Conservation (phyloP, 805 yeast genomes). For the Saturnispora besseyi region DNA sequence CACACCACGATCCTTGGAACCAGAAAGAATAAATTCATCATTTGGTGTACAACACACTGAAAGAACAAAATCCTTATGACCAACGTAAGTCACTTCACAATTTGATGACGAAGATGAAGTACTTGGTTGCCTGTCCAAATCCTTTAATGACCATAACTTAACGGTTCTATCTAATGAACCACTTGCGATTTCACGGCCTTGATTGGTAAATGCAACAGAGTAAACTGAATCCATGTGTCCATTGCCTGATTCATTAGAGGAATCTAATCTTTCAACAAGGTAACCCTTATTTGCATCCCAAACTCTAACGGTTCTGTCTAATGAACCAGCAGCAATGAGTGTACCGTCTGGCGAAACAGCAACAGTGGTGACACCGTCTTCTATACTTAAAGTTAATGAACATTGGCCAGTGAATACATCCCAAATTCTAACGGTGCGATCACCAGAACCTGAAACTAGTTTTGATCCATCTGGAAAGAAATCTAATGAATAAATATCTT, state of each 20-base stretch:
- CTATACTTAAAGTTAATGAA: slow-evolving; percentile 78
- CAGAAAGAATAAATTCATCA: slow-evolving; percentile 82
- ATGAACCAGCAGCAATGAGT: slow-evolving; percentile 90
- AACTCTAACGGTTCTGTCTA: slow-evolving; percentile 90
- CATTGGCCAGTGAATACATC: slow-evolving; percentile 86
- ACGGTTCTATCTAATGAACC: slow-evolving; percentile 95
- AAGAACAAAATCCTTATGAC: slow-evolving; percentile 93
- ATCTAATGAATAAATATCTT: slow-evolving; percentile 92
- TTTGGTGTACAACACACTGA: slow-evolving; percentile 92
- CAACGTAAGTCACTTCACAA: slow-evolving; percentile 88
- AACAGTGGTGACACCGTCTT: slow-evolving; percentile 97
- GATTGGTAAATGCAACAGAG: slow-evolving; percentile 86
- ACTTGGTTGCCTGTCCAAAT: slow-evolving; percentile 38
- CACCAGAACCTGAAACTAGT: slow-evolving; percentile 93
- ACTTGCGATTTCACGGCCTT: slow-evolving; percentile 84
- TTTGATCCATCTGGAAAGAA: slow-evolving; percentile 91
- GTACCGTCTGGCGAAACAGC: slow-evolving; percentile 95
- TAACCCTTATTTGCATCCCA: slow-evolving; percentile 95
- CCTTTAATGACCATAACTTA: slow-evolving; percentile 88
- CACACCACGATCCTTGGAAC: slow-evolving; percentile 95
- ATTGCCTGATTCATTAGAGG: slow-evolving; percentile 78
- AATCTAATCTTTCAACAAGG: slow-evolving; percentile 84
- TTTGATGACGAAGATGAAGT: slow-evolving; percentile 36
- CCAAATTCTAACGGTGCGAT: slow-evolving; percentile 94
- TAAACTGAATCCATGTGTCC: slow-evolving; percentile 96